Base-by-base conservation (phyloP, 345 rosid genomes). In the Pseudoturritis turrita region DNA sequence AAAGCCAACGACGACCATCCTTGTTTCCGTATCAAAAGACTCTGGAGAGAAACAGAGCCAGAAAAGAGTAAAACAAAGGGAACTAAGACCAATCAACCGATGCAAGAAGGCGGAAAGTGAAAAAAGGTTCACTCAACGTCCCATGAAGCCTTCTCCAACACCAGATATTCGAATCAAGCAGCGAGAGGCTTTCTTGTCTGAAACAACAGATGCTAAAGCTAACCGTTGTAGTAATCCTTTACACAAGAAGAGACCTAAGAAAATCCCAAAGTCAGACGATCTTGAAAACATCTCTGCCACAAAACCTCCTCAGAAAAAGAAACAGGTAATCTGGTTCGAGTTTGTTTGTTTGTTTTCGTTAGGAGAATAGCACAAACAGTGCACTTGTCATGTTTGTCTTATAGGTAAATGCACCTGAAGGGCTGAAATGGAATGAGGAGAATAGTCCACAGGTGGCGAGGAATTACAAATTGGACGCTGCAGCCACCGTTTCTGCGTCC, bases 211-310 rank as follows among this genome's bases (percentile, higher is more conserved):
- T 39, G 50, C 75, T 54, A 84, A 72, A 72, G 65, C 75, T 51
- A 74, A 67, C 0, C 40, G 7, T 35, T 28, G 0, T 50, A 13
- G 15, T 17, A 68, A 56, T 31, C 29, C 23, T 55, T 77, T 81
- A 47, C 86, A 87, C 65, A 91, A 76, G 77, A 87, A 84, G 76
- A 87, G 74, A 56, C 58, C 75, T 73, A 84, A 65, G 46, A 66
- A 66, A 15, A n/a, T 21, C 31, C 31, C 10, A 51, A 67, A 57
- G 0, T 22, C 54, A 40, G 19, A 33, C 63, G 77, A 49, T 57
- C 17, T 29, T 57, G 36, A 19, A 22, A 73, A 58, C 39, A 67
- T 59, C 55, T 74, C 68, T 4, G 81, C 81, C 29, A 80, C 86
- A 6, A 77, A 78, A 73, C 70, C 80, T 17, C n/a, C 44, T 52